A percentile compares a stretch with the other conserved stretches of the same genome.
Conservation (phyloP, 148 eudicot species). For the Chenopodium album region DNA sequence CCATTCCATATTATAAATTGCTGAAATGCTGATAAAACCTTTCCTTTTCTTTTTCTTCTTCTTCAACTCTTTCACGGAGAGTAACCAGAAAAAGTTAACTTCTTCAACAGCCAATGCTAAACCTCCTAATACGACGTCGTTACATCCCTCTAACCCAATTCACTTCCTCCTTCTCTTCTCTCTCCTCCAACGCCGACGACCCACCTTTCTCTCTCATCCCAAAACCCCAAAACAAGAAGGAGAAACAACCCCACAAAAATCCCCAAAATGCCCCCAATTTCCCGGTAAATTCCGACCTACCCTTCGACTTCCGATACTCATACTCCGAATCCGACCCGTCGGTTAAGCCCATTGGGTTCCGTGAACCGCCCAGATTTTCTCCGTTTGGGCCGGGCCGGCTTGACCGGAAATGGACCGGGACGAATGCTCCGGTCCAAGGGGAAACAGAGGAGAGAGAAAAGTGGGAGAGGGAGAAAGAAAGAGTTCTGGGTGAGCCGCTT, state of each 20-base stretch:
- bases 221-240: conserved; percentile 28
- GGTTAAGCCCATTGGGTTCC: conserved; percentile 65
- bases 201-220: conserved; percentile 70
- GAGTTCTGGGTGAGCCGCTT: conserved; percentile 65
- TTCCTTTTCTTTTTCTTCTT: not conserved
- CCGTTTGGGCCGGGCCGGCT: conserved; percentile 96
- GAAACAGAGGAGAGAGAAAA: conserved; percentile 27
- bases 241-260: conserved; percentile 22
- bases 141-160: conserved; percentile 15
- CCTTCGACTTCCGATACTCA: conserved; percentile 86
- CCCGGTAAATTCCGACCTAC: conserved; percentile 49
- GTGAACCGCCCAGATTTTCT: conserved; percentile 77
- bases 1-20: not conserved
- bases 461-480: conserved; percentile 36
- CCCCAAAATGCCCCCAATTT: conserved; percentile 16
- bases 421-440: conserved; percentile 51
- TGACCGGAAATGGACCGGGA: conserved; percentile 87
- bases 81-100: not conserved
- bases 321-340: conserved; percentile 67
- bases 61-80: not conserved
- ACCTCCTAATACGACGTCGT: conserved; percentile 41
- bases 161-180: conserved; percentile 23
- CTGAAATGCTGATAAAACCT: not conserved
- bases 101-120: conserved; percentile 34
- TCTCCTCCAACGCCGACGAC: conserved; percentile 46